A percentile compares a stretch with the other conserved stretches of the same genome.
Conservation (phyloP, 495 filamentous ascomycete genomes). For the Rostrohypoxylon terebratum region DNA sequence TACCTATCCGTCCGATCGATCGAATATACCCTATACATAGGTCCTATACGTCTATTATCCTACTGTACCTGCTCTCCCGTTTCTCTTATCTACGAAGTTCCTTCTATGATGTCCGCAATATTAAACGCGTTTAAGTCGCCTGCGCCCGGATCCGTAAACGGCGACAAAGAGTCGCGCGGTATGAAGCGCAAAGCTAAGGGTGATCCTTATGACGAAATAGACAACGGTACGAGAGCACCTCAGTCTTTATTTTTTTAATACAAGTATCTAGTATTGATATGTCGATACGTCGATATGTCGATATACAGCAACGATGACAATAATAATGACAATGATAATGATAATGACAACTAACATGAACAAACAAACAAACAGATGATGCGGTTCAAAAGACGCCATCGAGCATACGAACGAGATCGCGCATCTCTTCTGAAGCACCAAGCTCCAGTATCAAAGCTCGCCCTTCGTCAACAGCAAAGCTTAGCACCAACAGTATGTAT, state of each 20-base stretch:
- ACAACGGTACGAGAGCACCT: conserved; percentile 37
- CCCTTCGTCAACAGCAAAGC: conserved; percentile 10
- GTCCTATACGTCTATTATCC: background rate
- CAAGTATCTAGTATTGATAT: no score
- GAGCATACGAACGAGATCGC: conserved; percentile 41
- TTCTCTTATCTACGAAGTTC: background rate
- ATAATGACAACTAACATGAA: background rate
- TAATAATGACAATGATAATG: no score
- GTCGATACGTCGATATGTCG: background rate
- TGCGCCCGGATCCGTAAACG: conserved; percentile 34
- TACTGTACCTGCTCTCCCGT: conserved; percentile 3
- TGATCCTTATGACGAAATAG: conserved; percentile 50
- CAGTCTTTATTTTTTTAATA: background rate
- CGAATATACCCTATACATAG: no score
- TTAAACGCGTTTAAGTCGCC: conserved; percentile 31
- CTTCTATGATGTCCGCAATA: conserved; percentile 24
- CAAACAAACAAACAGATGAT: conserved; percentile 33
- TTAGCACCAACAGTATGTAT: conserved; percentile 37
- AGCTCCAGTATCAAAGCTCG: conserved; percentile 33
- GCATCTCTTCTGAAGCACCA: conserved; percentile 45
- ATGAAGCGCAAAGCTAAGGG: conserved; percentile 48
- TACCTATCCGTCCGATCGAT: no score
- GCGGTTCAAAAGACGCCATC: conserved; percentile 32
- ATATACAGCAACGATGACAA: background rate
- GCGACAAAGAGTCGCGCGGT: conserved; percentile 33